phyloP scores from a whole-genome alignment of 2,329 filamentous ascomycete species.

The Fusarium sp. region DNA sequence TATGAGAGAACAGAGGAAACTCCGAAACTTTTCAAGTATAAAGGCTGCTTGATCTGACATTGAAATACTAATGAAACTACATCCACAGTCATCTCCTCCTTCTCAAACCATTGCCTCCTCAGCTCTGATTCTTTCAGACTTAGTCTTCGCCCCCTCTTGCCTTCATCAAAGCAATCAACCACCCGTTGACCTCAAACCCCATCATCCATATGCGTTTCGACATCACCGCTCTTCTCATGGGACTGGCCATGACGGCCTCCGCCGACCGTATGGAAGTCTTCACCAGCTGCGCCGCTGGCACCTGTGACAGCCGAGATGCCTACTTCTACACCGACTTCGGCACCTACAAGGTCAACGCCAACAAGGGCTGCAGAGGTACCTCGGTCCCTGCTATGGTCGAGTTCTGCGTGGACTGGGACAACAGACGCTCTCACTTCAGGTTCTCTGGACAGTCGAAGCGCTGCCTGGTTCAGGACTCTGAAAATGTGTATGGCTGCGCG shows the following conservation, averaged over 20 bases:
- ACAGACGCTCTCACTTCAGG: not conserved
- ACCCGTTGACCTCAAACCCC: not conserved
- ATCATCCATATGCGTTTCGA: not conserved
- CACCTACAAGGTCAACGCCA: not conserved
- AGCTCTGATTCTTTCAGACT: too few relatives aligned
- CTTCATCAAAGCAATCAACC: too few relatives aligned
- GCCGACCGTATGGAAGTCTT: not conserved
- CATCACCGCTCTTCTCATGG: not conserved
- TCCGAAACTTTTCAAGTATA: too few relatives aligned
- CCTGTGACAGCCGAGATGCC: not conserved
- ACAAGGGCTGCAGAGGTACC: not conserved
- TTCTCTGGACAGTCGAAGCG: not conserved
- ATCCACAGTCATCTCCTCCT: too few relatives aligned
- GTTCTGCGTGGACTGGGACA: not conserved
- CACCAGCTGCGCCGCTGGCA: not conserved
- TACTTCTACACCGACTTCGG: not conserved
- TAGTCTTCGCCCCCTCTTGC: too few relatives aligned
- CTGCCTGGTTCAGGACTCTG: not conserved
- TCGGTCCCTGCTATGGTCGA: not conserved
- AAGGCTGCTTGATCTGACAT: too few relatives aligned
- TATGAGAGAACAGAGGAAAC: too few relatives aligned
- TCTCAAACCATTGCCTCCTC: too few relatives aligned
- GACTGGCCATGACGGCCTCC: not conserved
- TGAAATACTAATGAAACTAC: too few relatives aligned
- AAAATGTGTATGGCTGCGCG: not conserved